A percentile compares a stretch with the other conserved stretches of the same genome.
Evolutionary conservation across 768 basidiomycete genomes (phyloP).

Genomic region (Nevesoporus exiguus): DNA sequence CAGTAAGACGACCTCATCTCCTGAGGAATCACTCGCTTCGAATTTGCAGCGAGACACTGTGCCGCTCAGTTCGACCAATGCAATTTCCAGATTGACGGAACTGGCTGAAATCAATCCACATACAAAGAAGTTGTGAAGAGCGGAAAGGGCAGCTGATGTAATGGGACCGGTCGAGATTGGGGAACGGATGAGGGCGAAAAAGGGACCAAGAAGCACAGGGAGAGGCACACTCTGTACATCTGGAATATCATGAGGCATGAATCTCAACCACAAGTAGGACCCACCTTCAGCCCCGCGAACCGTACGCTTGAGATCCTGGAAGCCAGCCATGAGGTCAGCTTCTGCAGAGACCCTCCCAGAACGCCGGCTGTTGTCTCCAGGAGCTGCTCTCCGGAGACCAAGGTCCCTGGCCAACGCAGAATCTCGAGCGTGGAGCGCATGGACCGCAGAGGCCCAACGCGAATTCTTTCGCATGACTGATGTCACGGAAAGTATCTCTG

Average conservation of each 20-base stretch:
- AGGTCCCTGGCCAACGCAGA: slow-evolving; percentile 70
- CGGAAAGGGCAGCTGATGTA: slow-evolving; percentile 87
- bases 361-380: slow-evolving; percentile 40
- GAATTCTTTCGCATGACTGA: slow-evolving; percentile 97
- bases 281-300: slow-evolving; percentile 67
- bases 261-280: slow-evolving; percentile 19
- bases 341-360: slow-evolving; percentile 60
- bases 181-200: slow-evolving; percentile 90
- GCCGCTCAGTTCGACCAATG: slow-evolving; percentile 79
- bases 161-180: slow-evolving; percentile 96
- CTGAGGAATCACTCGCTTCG: slow-evolving; percentile 95
- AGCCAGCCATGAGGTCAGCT: slow-evolving; percentile 85
- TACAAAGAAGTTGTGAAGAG: slow-evolving; percentile 85
- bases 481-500: slow-evolving; percentile 89
- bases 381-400: slow-evolving; percentile 62
- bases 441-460: slow-evolving; percentile 81
- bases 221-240: slow-evolving; percentile 60
- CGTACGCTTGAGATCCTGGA: slow-evolving; percentile 77
- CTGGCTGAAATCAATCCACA: slow-evolving; percentile 65
- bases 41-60: slow-evolving; percentile 96
- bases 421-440: slow-evolving; percentile 59
- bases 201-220: slow-evolving; percentile 70
- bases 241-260: slow-evolving; percentile 31
- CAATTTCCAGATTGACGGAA: slow-evolving; percentile 55
- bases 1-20: slow-evolving; percentile 92